A percentile compares a stretch with the other conserved stretches of the same genome.
These are phyloP conservation scores for Apiospora phragmitis DNA, from an alignment of 2,329 filamentous ascomycete genomes.

Conservation along the genomic window DNA sequence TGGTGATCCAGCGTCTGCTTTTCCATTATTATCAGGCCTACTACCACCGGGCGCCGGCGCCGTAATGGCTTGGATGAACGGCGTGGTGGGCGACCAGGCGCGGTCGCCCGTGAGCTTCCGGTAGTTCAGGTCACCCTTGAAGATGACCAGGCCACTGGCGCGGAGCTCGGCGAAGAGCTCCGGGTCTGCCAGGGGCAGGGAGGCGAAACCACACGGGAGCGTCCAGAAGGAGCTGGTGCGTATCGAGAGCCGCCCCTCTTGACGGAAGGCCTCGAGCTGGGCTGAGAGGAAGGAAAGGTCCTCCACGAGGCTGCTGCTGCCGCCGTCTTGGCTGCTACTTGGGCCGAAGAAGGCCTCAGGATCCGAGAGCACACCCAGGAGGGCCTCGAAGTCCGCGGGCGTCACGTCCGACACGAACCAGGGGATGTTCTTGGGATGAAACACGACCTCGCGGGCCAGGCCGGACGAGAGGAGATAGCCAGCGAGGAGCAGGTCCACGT, in stretches of 20 bases:
- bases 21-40: too few relatives aligned
- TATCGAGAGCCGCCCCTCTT: conserved; percentile 79
- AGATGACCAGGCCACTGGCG: conserved; percentile 82
- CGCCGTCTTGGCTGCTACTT: conserved; percentile 59
- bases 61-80: conserved; percentile 77
- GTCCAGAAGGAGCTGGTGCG: conserved; percentile 93
- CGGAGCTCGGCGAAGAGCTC: conserved; percentile 76
- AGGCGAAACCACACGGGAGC: conserved; percentile 82
- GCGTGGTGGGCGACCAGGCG: conserved; percentile 83
- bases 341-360: conserved; percentile 81
- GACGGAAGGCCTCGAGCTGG: conserved; percentile 78
- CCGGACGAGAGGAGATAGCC: conserved; percentile 84
- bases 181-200: conserved; percentile 66
- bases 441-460: conserved; percentile 80
- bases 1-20: fast-evolving
- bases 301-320: conserved; percentile 66
- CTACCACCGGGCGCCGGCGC: conserved; percentile 67
- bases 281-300: conserved; percentile 77
- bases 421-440: conserved; percentile 92
- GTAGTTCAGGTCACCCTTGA: conserved; percentile 98
- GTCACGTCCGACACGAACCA: conserved; percentile 98
- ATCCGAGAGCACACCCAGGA: conserved; percentile 75
- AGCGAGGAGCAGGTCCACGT: conserved; percentile 88
- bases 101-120: conserved; percentile 89
- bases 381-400: conserved; percentile 77